These are phyloP conservation scores for Solidago caesia DNA, from an alignment of 129 eudicot genomes.

Conservation along the genomic window DNA sequence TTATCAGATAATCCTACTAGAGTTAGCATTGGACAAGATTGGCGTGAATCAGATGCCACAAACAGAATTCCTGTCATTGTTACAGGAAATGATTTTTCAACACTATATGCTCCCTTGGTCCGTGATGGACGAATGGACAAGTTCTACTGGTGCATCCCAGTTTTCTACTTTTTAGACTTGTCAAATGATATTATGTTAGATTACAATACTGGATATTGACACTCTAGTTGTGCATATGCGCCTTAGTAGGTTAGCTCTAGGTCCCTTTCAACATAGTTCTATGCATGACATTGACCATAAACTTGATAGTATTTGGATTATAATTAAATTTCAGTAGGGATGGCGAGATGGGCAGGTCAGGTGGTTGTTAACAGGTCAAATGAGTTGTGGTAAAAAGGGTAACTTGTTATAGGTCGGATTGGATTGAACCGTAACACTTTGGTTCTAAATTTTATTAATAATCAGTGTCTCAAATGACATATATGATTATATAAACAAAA, in stretches of 20 bases:
- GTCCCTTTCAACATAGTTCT: slow-evolving; percentile 13
- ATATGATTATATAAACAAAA: too few relatives aligned
- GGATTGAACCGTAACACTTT: too few relatives aligned
- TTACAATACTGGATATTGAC: slow-evolving; percentile 12
- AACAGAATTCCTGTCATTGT: slow-evolving; percentile 82
- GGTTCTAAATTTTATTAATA: too few relatives aligned
- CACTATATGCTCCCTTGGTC: slow-evolving; percentile 86
- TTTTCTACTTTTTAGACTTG: slow-evolving; percentile 6
- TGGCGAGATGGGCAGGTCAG: not conserved
- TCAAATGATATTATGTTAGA: not conserved
- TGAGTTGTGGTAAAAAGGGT: not conserved
- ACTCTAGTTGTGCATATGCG: not conserved
- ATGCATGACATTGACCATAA: not conserved
- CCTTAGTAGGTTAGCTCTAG: slow-evolving; percentile 9
- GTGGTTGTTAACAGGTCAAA: not conserved
- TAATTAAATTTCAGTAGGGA: not conserved
- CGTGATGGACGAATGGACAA: slow-evolving; percentile 99
- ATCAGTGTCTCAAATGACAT: too few relatives aligned
- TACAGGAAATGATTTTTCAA: slow-evolving; percentile 94
- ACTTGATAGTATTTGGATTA: not conserved
- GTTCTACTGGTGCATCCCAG: slow-evolving; percentile 68
- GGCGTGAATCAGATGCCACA: slow-evolving; percentile 82
- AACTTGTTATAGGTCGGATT: too few relatives aligned
- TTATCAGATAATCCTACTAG: slow-evolving; percentile 91
- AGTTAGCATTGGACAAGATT: slow-evolving; percentile 92